Percentiles rank a stretch among this genome's conserved stretches.
Evolutionary conservation across 169 alveolate species (phyloP).

Genomic region (Ichthyophthirius multifiliis): DNA sequence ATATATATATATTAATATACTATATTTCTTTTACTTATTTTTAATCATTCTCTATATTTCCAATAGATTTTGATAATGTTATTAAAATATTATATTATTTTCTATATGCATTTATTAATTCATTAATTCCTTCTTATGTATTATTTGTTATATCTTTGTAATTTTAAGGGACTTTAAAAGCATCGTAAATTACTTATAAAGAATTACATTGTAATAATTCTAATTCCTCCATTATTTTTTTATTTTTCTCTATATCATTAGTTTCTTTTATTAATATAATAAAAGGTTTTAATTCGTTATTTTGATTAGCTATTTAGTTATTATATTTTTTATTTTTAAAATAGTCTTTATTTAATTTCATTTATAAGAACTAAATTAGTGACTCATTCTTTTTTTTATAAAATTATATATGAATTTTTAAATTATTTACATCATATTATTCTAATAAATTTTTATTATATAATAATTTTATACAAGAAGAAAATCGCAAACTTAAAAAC

Average conservation of each 20-base stretch:
- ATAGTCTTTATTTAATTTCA: constrained; percentile 3
- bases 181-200: not conserved
- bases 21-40: not conserved
- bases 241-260: constrained; percentile 5
- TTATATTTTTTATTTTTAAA: not conserved
- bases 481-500: constrained; percentile 32
- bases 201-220: not conserved
- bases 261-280: constrained; percentile 1
- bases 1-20: no score
- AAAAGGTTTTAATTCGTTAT: not conserved
- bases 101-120: not conserved
- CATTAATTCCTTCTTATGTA: constrained; percentile 2
- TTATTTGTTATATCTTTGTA: not conserved
- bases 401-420: not conserved
- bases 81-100: not conserved
- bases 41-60: not conserved
- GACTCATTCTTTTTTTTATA: not conserved
- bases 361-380: not conserved
- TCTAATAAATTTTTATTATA: no score
- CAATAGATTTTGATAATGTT: not conserved
- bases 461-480: constrained; percentile 28
- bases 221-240: constrained; percentile 8
- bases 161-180: not conserved
- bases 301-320: no score
- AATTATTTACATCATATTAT: no score